These are phyloP conservation scores for Exophiala calicioides DNA, from an alignment of 2,329 filamentous ascomycete genomes.

Conservation along the genomic window DNA sequence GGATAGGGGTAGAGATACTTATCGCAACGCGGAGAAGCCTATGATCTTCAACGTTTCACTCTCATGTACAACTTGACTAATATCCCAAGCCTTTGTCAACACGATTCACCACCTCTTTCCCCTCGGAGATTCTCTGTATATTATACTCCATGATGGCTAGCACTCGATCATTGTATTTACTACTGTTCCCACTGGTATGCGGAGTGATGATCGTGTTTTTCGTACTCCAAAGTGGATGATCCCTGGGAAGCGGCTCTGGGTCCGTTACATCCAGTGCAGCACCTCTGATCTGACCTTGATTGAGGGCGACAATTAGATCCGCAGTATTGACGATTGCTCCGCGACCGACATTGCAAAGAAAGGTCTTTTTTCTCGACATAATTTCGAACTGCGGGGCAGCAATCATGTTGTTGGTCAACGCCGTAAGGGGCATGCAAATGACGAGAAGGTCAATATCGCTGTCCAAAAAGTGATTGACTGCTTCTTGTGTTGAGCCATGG, in stretches of 20 bases:
- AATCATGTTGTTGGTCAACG: slow-evolving; percentile 32
- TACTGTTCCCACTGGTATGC: slow-evolving; percentile 6
- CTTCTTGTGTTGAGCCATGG: not conserved
- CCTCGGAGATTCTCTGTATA: not conserved
- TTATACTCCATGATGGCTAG: not conserved
- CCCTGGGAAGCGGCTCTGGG: slow-evolving; percentile 63
- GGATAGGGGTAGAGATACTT: too few species aligned
- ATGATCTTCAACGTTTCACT: too few species aligned
- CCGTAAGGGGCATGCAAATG: not conserved
- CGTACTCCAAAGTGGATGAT: slow-evolving; percentile 54
- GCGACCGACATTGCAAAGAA: slow-evolving; percentile 24
- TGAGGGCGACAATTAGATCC: slow-evolving; percentile 21
- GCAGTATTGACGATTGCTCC: slow-evolving; percentile 24
- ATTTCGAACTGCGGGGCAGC: slow-evolving; percentile 54
- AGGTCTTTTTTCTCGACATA: slow-evolving; percentile 53
- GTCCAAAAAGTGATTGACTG: not conserved
- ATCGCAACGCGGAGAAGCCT: too few species aligned
- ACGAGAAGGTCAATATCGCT: slow-evolving; percentile 1
- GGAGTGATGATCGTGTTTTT: slow-evolving; percentile 22
- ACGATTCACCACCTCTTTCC: not conserved
- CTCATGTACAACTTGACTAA: too few species aligned
- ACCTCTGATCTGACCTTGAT: slow-evolving; percentile 60
- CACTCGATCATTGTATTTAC: not conserved
- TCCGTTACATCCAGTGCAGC: slow-evolving; percentile 72
- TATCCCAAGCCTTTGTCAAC: not conserved